Base-by-base conservation (phyloP, 176 grass and related monocot genomes). In the Triticum monococcum region DNA sequence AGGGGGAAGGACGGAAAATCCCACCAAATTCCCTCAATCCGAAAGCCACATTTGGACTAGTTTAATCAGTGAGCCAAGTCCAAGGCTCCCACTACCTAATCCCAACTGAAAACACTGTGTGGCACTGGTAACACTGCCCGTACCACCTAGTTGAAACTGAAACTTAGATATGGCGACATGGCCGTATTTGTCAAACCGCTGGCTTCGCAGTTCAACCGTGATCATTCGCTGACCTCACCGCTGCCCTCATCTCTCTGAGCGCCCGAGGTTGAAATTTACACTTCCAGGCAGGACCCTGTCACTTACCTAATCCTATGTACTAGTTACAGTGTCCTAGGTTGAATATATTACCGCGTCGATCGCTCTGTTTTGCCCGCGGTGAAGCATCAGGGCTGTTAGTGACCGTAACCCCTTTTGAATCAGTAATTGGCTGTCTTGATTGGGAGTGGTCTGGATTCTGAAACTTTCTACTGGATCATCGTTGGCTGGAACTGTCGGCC, bases 11-110 rank as follows among this genome's bases (percentile, higher is more conserved):
- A 65, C 56, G 77, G 43, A 20, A 81, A 91, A 91, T 88, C 90
- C 82, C 82, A 91, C 86, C 90, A 78, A 88, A 72, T 85, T 91
- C 81, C 5, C 37, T 70, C 75, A 81, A 76, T 77, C 35, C 72
- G 72, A 88, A 85, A 78, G 81, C 12, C 18, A 33, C 83, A 7
- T 32, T 76, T 30, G 41, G 56, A 43, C 41, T 78, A 72, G 76
- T 81, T 87, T 91, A 70, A 14, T 70, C 64, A 8, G 13, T 7
- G 80, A 26, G 23, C 46, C 26, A 28, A 79, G 72, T 90, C 66
- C 84, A 90, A 43, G 33, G 32, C 41, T 64, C 43, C 30, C 79
- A 52, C 8, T 60, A 83, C 84, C 80, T 28, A 90, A 64, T 83
- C 80, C 26, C 74, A 78, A 73, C 84, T 60, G 80, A 83, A 83